A percentile compares a stretch with the other conserved stretches of the same genome.
These are phyloP conservation scores for Eurotiales sp. DNA, from an alignment of 2,329 filamentous ascomycete species.

Conservation along the genomic window DNA sequence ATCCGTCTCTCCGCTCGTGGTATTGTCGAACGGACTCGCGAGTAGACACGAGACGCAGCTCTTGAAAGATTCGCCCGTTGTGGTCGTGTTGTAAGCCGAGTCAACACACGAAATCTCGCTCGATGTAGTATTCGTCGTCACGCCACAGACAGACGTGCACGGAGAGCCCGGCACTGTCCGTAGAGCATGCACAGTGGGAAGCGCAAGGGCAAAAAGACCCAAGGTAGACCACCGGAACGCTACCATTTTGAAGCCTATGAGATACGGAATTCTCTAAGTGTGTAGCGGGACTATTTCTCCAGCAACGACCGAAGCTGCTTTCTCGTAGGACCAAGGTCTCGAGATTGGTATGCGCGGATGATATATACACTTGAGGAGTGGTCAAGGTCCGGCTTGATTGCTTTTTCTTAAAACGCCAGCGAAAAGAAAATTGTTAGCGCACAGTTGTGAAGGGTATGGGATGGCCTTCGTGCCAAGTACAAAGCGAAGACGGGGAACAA, in stretches of 20 bases:
- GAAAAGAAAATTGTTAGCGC: constrained; percentile 1
- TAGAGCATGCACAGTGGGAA: constrained; percentile 24
- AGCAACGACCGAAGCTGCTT: not conserved
- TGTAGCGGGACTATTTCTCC: not conserved
- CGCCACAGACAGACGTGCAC: constrained; percentile 31
- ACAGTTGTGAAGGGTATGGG: not conserved
- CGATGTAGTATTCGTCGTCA: constrained; percentile 35
- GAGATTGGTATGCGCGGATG: not conserved
- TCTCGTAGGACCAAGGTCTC: not conserved
- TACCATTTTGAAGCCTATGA: constrained; percentile 1
- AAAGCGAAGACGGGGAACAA: not conserved
- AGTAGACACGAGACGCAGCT: constrained; percentile 42
- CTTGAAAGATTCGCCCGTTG: constrained; percentile 34
- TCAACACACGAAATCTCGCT: constrained; percentile 42
- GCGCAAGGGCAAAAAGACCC: constrained; percentile 20
- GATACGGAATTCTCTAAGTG: not conserved
- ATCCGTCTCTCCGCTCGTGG: constrained; percentile 36
- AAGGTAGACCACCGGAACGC: constrained; percentile 18
- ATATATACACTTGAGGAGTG: constrained; percentile 4
- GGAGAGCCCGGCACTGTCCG: constrained; percentile 36
- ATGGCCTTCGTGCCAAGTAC: not conserved
- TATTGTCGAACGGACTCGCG: constrained; percentile 35
- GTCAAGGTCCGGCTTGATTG: not conserved
- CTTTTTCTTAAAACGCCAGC: constrained; percentile 2
- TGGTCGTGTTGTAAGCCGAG: constrained; percentile 29